Evolutionary conservation across 1,284 basidiomycete species (phyloP), one percentile per base, ranked within the genome.

Genomic region (Vanrija sp.): DNA sequence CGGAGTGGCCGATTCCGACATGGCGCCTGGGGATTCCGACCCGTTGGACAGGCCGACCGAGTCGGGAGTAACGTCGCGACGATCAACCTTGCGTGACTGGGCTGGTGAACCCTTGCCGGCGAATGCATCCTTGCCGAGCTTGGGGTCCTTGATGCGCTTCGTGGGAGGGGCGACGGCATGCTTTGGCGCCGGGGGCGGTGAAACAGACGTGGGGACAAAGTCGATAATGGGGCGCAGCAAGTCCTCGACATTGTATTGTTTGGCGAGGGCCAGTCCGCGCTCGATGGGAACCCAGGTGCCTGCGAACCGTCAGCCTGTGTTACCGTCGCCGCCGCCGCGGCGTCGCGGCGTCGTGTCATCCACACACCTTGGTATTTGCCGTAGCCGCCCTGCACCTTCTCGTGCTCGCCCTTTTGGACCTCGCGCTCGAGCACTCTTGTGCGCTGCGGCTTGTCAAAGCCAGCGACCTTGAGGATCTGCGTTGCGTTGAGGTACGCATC

Each of bases 401-500:
- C 96, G 75, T 99, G 96, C 63, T 92, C 88, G 23, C 94, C 96
- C 76, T 98, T 98, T 75, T 99, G 96, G 3, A 99, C 87, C 78
- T 99, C 96, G 61, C 96, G 85, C 75, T 99, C 96, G 45, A 98
- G 82, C 14, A 99, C 94, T 55, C 96, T 85, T 52, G 96, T 98
- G 46, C 96, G 82, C 74, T 98, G 96, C 1, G 96, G 96, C 75
- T 99, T 99, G 79, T 99, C 96, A 65, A 98, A 97, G 10, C 95
- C 96, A 31, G 95, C 96, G 63, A 99, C 95, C 76, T 99, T 98
- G 71, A 98, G 84, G 59, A 98, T 97, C 77, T 99, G 96, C 1
- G 96, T 99, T 73, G 96, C 96, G 81, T 99, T 99, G 55, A 97
- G 81, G 89, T 96, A 99, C 45, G 87, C 88, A 77, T 99, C 96